Percentiles rank a stretch among this genome's conserved stretches.
phyloP scores from a whole-genome alignment of 495 filamentous ascomycete species.

The Glarea lozoyensis region DNA sequence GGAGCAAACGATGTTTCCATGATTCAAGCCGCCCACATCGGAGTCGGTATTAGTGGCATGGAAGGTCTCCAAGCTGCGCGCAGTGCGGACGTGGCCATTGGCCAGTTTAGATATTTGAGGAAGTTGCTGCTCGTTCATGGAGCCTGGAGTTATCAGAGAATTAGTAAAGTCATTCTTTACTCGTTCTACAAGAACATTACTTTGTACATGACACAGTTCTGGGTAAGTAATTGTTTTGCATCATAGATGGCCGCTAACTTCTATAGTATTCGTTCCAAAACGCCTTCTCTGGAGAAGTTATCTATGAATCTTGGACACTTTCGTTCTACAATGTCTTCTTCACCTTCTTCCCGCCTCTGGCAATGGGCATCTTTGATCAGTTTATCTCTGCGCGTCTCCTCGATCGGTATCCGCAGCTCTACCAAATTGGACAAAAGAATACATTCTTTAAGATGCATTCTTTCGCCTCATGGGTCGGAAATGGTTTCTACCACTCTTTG shows the following conservation, averaged over 20 bases:
- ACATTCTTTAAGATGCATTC: slow-evolving; percentile 86
- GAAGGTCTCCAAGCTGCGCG: slow-evolving; percentile 98
- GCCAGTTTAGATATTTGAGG: slow-evolving; percentile 89
- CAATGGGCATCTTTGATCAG: slow-evolving; percentile 95
- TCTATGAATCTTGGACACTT: slow-evolving; percentile 98
- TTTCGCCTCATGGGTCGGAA: slow-evolving; percentile 86
- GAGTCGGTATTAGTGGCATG: slow-evolving; percentile 93
- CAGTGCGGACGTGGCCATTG: slow-evolving; percentile 93
- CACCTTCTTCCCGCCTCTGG: slow-evolving; percentile 87
- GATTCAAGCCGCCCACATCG: slow-evolving; percentile 99
- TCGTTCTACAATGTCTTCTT: slow-evolving; percentile 99
- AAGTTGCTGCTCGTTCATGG: slow-evolving; percentile 96
- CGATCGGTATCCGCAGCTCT: slow-evolving; percentile 95
- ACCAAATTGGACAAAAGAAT: slow-evolving; percentile 86
- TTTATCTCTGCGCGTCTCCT: slow-evolving; percentile 94
- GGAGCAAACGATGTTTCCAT: slow-evolving; percentile 98
- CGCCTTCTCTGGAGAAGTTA: slow-evolving; percentile 93
- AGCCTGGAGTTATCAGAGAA: slow-evolving; percentile 94
- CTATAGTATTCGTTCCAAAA: slow-evolving; percentile 85
- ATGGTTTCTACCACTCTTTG: slow-evolving; percentile 93
- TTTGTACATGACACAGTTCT: slow-evolving; percentile 98
- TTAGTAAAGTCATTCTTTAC: slow-evolving; percentile 93
- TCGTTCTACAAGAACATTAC: slow-evolving; percentile 99
- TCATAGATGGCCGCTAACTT: slow-evolving; percentile 37
- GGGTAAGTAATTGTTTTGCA: slow-evolving; percentile 42